Evolutionary conservation across 2,329 filamentous ascomycete genomes (phyloP), one percentile per base, ranked within the genome.

Genomic region (Ophiostoma sp.): DNA sequence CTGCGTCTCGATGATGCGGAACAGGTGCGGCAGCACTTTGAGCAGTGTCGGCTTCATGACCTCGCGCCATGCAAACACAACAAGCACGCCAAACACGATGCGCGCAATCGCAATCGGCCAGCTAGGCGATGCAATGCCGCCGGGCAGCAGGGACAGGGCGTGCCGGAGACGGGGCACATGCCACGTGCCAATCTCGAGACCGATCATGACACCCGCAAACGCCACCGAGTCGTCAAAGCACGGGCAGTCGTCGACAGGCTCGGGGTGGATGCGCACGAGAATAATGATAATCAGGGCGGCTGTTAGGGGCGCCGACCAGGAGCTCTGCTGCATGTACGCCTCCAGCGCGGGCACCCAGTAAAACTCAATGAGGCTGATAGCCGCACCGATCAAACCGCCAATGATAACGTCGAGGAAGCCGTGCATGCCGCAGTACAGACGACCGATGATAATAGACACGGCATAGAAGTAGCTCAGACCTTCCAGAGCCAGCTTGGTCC

Each of bases 341-440:
- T 96, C 92, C 71, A 96, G 85, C 2, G 81, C 78, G 0, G 86
- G 82, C 10, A 84, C 86, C 73, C 86, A 86, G 75, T 86, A 83
- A 76, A 87, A 89, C 76, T 90, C 87, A 72, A 87, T 74, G 36
- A 85, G 77, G 33, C 84, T 85, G 73, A 90, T 86, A 68, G 85
- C 79, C 13, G 89, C 90, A 41, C 95, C 95, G 70, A 97, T 84
- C 17, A 88, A 75, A 69, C 90, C 92, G 7, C 95, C 95, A 70
- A 95, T 79, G 17, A 95, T 80, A 33, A 98, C 93, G 79, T 99
- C 95, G 62, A 95, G 84, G 80, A 98, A 97, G 13, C 95, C 95
- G 80, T 99, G 95, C 95, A 99, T 99, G 72, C 95, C 95, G 77
- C 95, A 99, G 81, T 99, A 98, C 48, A 99, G 83, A 27, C 95